Evolutionary conservation across 2,329 filamentous ascomycete species (phyloP).

Genomic region (Colletotrichum tofieldiae): DNA sequence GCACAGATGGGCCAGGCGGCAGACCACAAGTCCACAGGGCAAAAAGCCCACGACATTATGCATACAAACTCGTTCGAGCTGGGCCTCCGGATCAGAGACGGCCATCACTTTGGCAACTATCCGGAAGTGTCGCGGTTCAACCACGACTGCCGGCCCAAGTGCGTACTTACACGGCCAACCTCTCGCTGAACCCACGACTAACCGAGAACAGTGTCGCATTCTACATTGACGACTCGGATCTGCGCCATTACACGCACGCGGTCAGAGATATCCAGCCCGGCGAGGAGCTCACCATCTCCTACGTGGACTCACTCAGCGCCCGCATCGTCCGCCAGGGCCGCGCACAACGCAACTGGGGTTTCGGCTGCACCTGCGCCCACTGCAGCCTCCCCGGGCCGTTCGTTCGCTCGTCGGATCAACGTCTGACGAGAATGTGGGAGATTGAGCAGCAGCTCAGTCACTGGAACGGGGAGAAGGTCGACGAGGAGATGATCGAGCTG

Average conservation of each 20-base stretch:
- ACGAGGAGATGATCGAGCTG: conserved; percentile 43
- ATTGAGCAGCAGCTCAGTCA: conserved; percentile 42
- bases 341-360: conserved; percentile 48
- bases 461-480: conserved; percentile 35
- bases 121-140: conserved; percentile 50
- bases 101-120: conserved; percentile 47
- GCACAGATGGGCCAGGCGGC: conserved; percentile 47
- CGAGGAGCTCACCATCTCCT: conserved; percentile 56
- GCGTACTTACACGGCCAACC: conserved; percentile 21
- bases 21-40: conserved; percentile 41
- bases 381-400: conserved; percentile 46
- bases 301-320: conserved; percentile 39
- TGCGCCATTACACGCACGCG: conserved; percentile 55
- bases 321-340: conserved; percentile 46
- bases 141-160: conserved; percentile 56
- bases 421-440: conserved; percentile 44
- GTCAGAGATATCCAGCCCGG: conserved; percentile 52
- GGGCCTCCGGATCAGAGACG: conserved; percentile 40
- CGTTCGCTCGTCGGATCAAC: conserved; percentile 44
- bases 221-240: conserved; percentile 49
- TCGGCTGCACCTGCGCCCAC: conserved; percentile 48
- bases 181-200: conserved; percentile 43
- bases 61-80: conserved; percentile 55
- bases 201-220: conserved; percentile 49
- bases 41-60: conserved; percentile 50